Percentiles rank a stretch among this genome's conserved stretches.
Evolutionary conservation across 1,284 basidiomycete species (phyloP).

Genomic region (Porogramme epimiltina): DNA sequence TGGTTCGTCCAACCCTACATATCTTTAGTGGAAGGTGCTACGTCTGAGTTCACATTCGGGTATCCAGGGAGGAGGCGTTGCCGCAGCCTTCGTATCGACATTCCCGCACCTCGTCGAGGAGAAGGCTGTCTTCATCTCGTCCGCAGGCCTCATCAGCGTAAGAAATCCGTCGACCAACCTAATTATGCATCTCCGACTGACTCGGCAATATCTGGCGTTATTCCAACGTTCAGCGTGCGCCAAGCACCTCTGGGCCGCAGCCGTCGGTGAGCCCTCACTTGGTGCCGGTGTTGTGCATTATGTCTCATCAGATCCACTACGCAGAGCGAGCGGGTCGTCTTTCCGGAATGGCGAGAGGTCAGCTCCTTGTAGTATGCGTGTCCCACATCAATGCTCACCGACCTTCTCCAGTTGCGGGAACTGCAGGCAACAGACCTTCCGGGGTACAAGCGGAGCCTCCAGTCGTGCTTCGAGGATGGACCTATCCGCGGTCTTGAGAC

Average conservation of each 20-base stretch:
- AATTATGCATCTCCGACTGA: no score
- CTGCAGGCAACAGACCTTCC: conserved; percentile 24
- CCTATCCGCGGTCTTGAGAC: conserved; percentile 25
- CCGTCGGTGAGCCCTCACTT: no score
- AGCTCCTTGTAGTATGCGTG: not conserved
- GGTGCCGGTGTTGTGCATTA: conserved; percentile 41
- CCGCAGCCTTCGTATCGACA: conserved; percentile 63
- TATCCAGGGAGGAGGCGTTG: conserved; percentile 67
- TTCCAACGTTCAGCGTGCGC: not conserved
- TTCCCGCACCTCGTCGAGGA: conserved; percentile 69
- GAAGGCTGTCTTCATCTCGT: conserved; percentile 64
- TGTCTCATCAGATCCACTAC: conserved; percentile 47
- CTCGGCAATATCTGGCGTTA: no score
- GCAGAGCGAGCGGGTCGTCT: not conserved
- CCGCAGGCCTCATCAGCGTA: conserved; percentile 68
- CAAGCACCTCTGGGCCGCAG: no score
- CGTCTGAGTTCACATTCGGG: no score
- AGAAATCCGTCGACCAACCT: no score
- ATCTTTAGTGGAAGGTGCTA: no score
- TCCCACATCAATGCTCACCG: not conserved
- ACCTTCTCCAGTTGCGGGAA: conserved; percentile 17
- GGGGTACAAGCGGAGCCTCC: conserved; percentile 23
- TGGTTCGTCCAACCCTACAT: no score
- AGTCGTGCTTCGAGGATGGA: conserved; percentile 24
- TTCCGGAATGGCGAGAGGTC: conserved; percentile 18